These are phyloP conservation scores for Yamadazyma blattariae DNA, from an alignment of 1,139 yeast genomes.

Conservation along the genomic window DNA sequence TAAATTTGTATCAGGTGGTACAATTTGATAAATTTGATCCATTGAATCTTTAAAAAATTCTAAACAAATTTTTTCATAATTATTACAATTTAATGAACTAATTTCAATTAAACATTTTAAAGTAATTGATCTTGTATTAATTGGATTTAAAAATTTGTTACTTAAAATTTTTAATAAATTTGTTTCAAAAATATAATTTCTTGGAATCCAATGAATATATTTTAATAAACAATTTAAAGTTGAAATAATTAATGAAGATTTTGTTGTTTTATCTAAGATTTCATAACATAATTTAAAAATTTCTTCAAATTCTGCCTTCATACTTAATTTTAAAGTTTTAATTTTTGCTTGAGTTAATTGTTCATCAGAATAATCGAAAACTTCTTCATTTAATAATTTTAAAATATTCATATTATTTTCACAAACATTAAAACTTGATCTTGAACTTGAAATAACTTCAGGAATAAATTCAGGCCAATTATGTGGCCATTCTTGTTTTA, in stretches of 20 bases:
- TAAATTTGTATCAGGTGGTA: conserved; percentile 76
- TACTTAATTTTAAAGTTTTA: conserved; percentile 71
- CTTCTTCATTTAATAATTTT: conserved; percentile 88
- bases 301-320: conserved; percentile 89
- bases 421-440: conserved; percentile 87
- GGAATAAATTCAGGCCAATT: conserved; percentile 98
- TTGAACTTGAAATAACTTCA: conserved; percentile 81
- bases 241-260: conserved; percentile 78
- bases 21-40: conserved; percentile 65
- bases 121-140: conserved; percentile 79
- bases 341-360: conserved; percentile 97
- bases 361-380: conserved; percentile 90
- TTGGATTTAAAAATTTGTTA: conserved; percentile 71
- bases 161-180: conserved; percentile 70
- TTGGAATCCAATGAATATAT: conserved; percentile 93
- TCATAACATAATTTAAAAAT: conserved; percentile 91
- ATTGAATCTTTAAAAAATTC: conserved; percentile 71
- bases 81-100: conserved; percentile 59
- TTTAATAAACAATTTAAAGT: conserved; percentile 81
- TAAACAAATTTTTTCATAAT: conserved; percentile 68
- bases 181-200: conserved; percentile 86
- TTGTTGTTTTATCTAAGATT: conserved; percentile 83
- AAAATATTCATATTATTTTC: conserved; percentile 95
- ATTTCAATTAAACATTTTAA: conserved; percentile 93
- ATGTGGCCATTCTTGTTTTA: conserved; percentile 98